Percentiles rank a stretch among this genome's conserved stretches.
Evolutionary conservation across 2,329 filamentous ascomycete genomes (phyloP).

Genomic region (Penicillium sp.): DNA sequence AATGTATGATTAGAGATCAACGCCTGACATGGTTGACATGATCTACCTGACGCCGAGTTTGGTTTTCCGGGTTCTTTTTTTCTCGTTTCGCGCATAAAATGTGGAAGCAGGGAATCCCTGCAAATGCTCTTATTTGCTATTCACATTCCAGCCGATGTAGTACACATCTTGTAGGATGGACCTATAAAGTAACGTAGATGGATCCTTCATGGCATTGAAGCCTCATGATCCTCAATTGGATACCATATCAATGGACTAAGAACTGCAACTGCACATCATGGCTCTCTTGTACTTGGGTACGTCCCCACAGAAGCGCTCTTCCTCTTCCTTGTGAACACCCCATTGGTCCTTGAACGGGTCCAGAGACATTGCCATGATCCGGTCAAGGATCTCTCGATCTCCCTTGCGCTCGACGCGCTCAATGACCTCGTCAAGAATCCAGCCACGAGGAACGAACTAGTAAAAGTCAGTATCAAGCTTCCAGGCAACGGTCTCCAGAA

Average conservation of each 20-base stretch:
- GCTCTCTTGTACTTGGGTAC: constrained; percentile 75
- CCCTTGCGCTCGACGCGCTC: constrained; percentile 80
- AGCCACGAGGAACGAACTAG: constrained; percentile 80
- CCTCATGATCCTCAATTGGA: too few species aligned
- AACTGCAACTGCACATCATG: constrained; percentile 95
- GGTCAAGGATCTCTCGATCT: constrained; percentile 74
- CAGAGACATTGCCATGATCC: constrained; percentile 79
- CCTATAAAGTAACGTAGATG: too few species aligned
- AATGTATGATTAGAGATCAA: constrained; percentile 16
- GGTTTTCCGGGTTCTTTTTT: constrained; percentile 23
- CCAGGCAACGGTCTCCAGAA: neutral
- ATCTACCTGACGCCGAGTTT: constrained; percentile 28
- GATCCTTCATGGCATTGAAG: too few species aligned
- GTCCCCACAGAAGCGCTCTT: constrained; percentile 80
- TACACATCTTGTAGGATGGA: too few species aligned
- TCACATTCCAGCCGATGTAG: neutral
- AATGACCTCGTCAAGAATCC: constrained; percentile 93
- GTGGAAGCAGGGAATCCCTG: constrained; percentile 4
- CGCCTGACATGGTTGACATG: constrained; percentile 19
- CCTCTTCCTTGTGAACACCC: constrained; percentile 67
- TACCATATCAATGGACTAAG: constrained; percentile 48
- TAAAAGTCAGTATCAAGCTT: neutral
- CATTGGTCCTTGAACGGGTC: constrained; percentile 77
- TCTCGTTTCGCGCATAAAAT: constrained; percentile 3
- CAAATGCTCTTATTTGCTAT: constrained; percentile 2